Conservation (phyloP, 108 stramenopile genomes). For the Cyclotella baltica region DNA sequence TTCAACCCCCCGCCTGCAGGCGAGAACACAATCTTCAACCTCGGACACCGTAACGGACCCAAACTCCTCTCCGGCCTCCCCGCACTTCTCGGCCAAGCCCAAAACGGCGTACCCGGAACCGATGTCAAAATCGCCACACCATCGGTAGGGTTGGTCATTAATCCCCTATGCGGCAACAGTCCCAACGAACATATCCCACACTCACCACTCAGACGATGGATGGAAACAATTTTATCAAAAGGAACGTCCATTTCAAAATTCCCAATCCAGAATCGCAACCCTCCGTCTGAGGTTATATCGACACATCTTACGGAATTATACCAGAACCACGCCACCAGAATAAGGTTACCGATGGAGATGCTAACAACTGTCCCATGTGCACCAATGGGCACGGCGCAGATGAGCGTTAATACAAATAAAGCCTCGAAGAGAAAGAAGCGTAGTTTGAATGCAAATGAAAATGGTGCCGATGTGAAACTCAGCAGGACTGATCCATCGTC, state of each 20-base stretch:
- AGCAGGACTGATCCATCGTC: conserved; percentile 86
- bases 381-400: conserved; percentile 81
- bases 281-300: conserved; percentile 83
- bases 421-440: conserved; percentile 78
- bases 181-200: conserved; percentile 46
- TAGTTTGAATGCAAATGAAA: conserved; percentile 84
- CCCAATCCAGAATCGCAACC: conserved; percentile 90
- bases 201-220: conserved; percentile 59
- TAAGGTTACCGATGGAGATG: conserved; percentile 79
- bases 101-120: conserved; percentile 86
- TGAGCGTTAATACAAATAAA: conserved; percentile 67
- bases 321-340: conserved; percentile 89
- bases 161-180: conserved; percentile 76
- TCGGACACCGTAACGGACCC: conserved; percentile 76
- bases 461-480: conserved; percentile 83
- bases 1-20: conserved; percentile 77
- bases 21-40: conserved; percentile 83
- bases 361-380: conserved; percentile 87
- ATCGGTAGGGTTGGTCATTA: conserved; percentile 72
- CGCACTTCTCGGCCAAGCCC: conserved; percentile 86
- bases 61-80: conserved; percentile 83
- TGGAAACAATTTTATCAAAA: conserved; percentile 80
- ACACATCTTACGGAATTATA: conserved; percentile 89
- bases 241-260: conserved; percentile 89
- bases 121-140: conserved; percentile 86